phyloP scores from a whole-genome alignment of 1,284 basidiomycete genomes.

The Microstroma glucosiphilum region DNA sequence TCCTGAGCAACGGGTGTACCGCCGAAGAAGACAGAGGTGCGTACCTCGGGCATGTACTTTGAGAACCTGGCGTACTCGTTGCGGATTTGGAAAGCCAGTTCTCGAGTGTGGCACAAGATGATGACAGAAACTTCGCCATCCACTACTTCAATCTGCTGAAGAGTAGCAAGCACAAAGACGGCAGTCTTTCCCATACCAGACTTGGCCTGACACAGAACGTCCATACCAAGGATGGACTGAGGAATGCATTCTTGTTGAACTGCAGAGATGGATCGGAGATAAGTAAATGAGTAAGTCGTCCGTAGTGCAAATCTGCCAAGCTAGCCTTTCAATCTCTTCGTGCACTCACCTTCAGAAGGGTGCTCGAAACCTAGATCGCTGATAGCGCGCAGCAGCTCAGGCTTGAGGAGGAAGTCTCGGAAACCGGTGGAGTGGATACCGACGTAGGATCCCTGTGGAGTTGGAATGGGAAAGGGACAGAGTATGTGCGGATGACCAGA shows the following conservation, averaged over 20 bases:
- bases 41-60: slow-evolving; percentile 99
- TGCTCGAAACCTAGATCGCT: slow-evolving; percentile 99
- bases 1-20: slow-evolving; percentile 93
- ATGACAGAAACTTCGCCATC: slow-evolving; percentile 96
- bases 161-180: slow-evolving; percentile 93
- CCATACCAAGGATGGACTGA: slow-evolving; percentile 98
- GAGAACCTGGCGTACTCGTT: slow-evolving; percentile 99
- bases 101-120: slow-evolving; percentile 97
- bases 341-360: slow-evolving; percentile 83
- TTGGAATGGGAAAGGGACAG: slow-evolving; percentile 1
- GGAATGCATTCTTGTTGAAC: slow-evolving; percentile 99
- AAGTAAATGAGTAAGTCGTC: neutral
- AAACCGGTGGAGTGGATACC: slow-evolving; percentile 51
- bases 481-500: neutral
- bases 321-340: neutral
- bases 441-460: slow-evolving; percentile 46
- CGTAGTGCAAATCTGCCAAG: neutral
- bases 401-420: slow-evolving; percentile 86
- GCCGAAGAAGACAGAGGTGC: slow-evolving; percentile 95
- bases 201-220: slow-evolving; percentile 98
- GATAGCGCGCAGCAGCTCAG: slow-evolving; percentile 92
- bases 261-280: slow-evolving; percentile 50
- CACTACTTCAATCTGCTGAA: slow-evolving; percentile 97
- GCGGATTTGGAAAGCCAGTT: slow-evolving; percentile 99
- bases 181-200: slow-evolving; percentile 99